A percentile compares a stretch with the other conserved stretches of the same genome.
These are phyloP conservation scores for Gossypium davidsonii DNA, from an alignment of 441 rosid species.

Conservation along the genomic window DNA sequence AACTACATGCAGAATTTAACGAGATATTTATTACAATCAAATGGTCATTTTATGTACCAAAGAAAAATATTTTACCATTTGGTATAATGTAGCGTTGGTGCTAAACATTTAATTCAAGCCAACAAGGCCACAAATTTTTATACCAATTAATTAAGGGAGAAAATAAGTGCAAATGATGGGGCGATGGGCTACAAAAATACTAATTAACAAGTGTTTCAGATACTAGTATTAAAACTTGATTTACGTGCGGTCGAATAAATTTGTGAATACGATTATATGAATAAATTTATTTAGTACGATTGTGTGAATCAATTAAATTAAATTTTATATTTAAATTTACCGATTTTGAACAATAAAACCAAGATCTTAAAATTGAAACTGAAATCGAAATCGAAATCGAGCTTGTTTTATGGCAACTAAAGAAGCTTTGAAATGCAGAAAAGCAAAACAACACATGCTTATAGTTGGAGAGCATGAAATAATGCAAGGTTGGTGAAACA, in stretches of 20 bases:
- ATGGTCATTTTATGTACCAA: neutral
- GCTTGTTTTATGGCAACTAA: neutral
- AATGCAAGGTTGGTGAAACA: slow-evolving; percentile 33
- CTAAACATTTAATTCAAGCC: neutral
- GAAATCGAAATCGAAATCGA: neutral
- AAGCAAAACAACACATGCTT: slow-evolving; percentile 18
- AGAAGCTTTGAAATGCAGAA: slow-evolving; percentile 19
- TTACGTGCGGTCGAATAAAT: too few relatives aligned
- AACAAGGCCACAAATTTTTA: neutral
- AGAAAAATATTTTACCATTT: neutral
- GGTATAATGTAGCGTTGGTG: neutral
- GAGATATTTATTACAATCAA: neutral
- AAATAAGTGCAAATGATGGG: neutral
- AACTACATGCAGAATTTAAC: too few relatives aligned
- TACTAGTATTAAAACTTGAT: too few relatives aligned
- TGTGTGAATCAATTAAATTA: too few relatives aligned
- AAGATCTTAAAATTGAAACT: neutral
- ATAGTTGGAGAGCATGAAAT: slow-evolving; percentile 34
- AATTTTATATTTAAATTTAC: too few relatives aligned
- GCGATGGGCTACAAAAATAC: neutral
- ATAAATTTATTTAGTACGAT: too few relatives aligned
- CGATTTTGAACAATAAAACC: neutral
- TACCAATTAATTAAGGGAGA: neutral
- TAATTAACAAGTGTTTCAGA: neutral
- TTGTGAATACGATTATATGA: too few relatives aligned